phyloP scores from a whole-genome alignment of 169 alveolate species.

The Eimeria sp. region DNA sequence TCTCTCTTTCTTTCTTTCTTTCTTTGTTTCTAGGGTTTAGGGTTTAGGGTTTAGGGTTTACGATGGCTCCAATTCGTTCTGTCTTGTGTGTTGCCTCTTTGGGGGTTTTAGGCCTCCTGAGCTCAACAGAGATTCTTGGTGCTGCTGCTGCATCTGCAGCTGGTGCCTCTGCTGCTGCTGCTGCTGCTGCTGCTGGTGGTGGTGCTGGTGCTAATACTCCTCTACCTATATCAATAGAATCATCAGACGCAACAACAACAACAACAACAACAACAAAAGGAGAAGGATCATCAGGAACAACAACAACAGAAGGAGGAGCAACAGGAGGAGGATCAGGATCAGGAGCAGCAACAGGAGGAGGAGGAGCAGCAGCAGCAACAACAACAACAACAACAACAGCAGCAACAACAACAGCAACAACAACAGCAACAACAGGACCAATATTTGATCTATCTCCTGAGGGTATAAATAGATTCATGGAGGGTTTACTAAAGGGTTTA shows the following conservation, averaged over 20 bases:
- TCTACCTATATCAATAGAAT: too few species aligned
- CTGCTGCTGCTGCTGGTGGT: too few species aligned
- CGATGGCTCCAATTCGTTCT: not conserved
- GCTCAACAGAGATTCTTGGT: too few species aligned
- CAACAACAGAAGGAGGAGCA: too few species aligned
- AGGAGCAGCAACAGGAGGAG: not conserved
- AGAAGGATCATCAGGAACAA: too few species aligned
- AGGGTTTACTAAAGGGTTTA: not conserved
- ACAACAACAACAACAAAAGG: too few species aligned
- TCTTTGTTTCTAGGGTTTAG: too few species aligned
- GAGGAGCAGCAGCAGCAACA: too few species aligned
- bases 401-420: not conserved
- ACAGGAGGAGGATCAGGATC: not conserved
- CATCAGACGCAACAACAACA: too few species aligned
- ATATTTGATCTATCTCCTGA: not conserved
- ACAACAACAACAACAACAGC: too few species aligned
- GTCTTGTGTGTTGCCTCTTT: not conserved
- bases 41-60: too few species aligned
- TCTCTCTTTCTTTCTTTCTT: not conserved
- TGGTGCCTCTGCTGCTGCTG: not conserved
- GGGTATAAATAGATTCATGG: not conserved
- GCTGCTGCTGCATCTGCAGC: not conserved
- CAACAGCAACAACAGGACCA: not conserved
- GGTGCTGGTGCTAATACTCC: too few species aligned
- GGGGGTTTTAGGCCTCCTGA: not conserved